phyloP scores from a whole-genome alignment of 2,329 filamentous ascomycete species.

The Trichoderma cornu-damae region DNA sequence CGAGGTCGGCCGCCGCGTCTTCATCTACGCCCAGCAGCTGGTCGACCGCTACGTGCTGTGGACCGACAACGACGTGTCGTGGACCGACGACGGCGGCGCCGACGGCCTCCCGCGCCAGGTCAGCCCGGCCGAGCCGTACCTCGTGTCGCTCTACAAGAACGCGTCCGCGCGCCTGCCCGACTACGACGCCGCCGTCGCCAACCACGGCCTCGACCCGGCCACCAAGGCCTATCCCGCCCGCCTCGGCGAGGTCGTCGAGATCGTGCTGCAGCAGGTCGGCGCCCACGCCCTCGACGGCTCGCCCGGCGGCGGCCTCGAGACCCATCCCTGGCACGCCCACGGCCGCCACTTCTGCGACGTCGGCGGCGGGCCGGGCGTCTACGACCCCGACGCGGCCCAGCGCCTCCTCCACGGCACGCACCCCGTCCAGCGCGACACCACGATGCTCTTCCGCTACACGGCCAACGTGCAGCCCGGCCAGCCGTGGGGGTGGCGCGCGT shows the following conservation, averaged over 20 bases:
- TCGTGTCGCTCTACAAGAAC: conserved; percentile 20
- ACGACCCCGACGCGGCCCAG: conserved; percentile 9
- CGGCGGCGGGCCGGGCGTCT: conserved; percentile 20
- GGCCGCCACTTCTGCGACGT: conserved; percentile 19
- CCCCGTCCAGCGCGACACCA: conserved; percentile 43
- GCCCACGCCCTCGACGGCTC: conserved; percentile 30
- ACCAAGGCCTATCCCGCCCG: conserved; percentile 48
- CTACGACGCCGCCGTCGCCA: conserved; percentile 45
- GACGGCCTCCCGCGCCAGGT: conserved; percentile 1
- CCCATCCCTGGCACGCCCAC: conserved; percentile 22
- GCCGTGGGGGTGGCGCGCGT: conserved; percentile 54
- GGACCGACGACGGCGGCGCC: conserved; percentile 14
- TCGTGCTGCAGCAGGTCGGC: conserved; percentile 43
- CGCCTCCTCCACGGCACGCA: conserved; percentile 9
- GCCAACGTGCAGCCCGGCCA: conserved; percentile 35
- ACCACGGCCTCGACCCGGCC: conserved; percentile 50
- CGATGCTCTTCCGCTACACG: conserved; percentile 52
- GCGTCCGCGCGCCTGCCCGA: conserved; percentile 35
- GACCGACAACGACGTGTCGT: conserved; percentile 19
- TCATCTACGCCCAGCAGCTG: conserved; percentile 32
- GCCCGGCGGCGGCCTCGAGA: conserved; percentile 20
- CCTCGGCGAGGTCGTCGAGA: conserved; percentile 52
- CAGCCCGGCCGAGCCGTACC: conserved; percentile 17
- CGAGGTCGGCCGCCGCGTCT: conserved; percentile 45
- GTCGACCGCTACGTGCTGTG: conserved; percentile 15